Percentiles rank a stretch among this genome's conserved stretches.
These are phyloP conservation scores for Populus nigra DNA, from an alignment of 345 rosid genomes.

Conservation along the genomic window DNA sequence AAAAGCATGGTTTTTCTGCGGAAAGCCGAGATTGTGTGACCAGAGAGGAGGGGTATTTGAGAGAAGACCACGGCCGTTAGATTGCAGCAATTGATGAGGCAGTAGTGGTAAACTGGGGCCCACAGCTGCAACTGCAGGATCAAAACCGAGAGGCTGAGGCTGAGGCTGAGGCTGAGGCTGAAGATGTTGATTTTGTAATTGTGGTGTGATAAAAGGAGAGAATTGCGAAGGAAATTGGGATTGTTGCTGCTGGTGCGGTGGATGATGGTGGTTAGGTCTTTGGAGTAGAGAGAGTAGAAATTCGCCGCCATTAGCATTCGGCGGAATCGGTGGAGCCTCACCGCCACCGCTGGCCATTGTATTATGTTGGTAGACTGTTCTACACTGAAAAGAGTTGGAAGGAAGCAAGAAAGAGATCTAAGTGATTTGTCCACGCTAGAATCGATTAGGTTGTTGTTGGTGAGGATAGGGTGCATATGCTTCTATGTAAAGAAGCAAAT, in stretches of 20 bases:
- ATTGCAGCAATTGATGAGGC: constrained; percentile 32
- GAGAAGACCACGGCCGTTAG: constrained; percentile 45
- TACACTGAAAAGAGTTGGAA: background rate
- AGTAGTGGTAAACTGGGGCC: constrained; percentile 51
- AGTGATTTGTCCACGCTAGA: background rate
- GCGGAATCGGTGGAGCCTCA: constrained; percentile 41
- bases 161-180: constrained; percentile 31
- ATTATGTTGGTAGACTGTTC: background rate
- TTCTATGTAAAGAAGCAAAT: background rate
- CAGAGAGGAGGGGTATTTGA: constrained; percentile 27
- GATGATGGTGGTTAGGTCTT: constrained; percentile 35
- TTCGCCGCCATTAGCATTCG: constrained; percentile 62
- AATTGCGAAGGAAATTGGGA: constrained; percentile 1
- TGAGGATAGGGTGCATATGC: background rate
- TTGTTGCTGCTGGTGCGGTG: constrained; percentile 12
- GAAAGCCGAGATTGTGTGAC: constrained; percentile 48
- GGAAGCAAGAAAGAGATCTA: background rate
- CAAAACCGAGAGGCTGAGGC: constrained; percentile 34
- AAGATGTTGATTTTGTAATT: constrained; percentile 11
- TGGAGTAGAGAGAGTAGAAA: constrained; percentile 77
- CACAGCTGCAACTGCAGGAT: constrained; percentile 86
- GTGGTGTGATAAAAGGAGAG: constrained; percentile 21
- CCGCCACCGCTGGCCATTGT: constrained; percentile 63
- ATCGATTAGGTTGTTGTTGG: background rate
- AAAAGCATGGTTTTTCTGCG: constrained; percentile 27